Evolutionary conservation across 352 stramenopile species (phyloP), one percentile per base, ranked within the genome.

Genomic region (Globisporangium spinosum): DNA sequence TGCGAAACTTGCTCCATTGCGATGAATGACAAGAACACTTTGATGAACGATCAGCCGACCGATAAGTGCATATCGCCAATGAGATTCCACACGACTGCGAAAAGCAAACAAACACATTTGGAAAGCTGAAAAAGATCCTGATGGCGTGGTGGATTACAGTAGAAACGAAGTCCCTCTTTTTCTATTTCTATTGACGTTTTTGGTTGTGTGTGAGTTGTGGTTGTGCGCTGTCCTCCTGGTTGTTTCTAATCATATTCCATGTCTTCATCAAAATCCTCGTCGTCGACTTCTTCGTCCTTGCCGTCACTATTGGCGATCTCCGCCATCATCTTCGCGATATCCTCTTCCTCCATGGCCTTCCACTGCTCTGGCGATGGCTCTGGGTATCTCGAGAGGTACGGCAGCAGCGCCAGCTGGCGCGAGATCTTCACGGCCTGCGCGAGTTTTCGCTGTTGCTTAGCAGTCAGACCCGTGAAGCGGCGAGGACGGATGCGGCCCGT

Each of bases 391-490:
- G 84, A 92, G 59, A 92, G 71, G 75, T 79, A 93, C 62, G 87
- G 87, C 73, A 94, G 57, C 71, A 94, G 67, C 23, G 77, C 84
- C 49, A 94, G 49, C 60, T 94, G 87, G 62, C 87, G 84, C 64
- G 84, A 90, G 68, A 93, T 78, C 70, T 94, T 94, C 67, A 94
- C 76, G 25, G 80, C 83, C 34, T 82, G 81, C 68, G 84, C 78
- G 61, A 94, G 69, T 74, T 92, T 84, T 47, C 87, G 87, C 75
- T 94, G 87, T 74, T 94, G 84, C 81, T 93, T 93, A 71, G 85
- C 87, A 27, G 80, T 90, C 10, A 94, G 69, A 35, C 87, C 87
- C 34, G 87, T 92, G 69, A 92, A 94, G 35, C 87, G 87, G 62
- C 87, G 87, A 62, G 84, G 87, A 56, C 83, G 80, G 61, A 94